Conservation (phyloP, 305 asterid genomes). For the Fraxinus albicans region DNA sequence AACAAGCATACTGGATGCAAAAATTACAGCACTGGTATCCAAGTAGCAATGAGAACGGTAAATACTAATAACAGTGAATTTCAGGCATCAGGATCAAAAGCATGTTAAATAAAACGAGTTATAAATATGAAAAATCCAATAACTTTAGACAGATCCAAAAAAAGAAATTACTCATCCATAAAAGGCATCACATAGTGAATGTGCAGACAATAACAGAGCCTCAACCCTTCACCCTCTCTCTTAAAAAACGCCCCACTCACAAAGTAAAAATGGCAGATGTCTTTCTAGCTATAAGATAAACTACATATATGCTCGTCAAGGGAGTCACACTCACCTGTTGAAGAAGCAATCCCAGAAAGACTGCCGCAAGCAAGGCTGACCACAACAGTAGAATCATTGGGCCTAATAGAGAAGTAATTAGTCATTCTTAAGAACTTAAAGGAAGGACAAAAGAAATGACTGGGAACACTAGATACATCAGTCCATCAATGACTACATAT, state of each 20-base stretch:
- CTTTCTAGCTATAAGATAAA: neutral
- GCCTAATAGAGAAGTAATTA: conserved; percentile 48
- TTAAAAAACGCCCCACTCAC: neutral
- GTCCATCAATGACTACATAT: conserved; percentile 1
- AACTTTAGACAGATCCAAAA: neutral
- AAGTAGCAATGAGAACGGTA: neutral
- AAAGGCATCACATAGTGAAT: neutral
- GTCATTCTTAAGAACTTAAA: neutral
- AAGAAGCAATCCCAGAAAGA: conserved; percentile 94
- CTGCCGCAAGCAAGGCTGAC: conserved; percentile 96
- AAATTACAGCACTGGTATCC: neutral
- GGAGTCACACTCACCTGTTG: conserved; percentile 58
- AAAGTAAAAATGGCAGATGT: neutral
- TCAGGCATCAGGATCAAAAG: neutral
- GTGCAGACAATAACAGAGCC: neutral
- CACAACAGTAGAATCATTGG: conserved; percentile 66
- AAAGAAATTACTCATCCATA: neutral
- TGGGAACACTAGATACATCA: neutral
- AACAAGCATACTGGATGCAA: neutral
- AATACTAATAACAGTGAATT: neutral
- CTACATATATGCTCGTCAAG: neutral
- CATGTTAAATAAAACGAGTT: neutral
- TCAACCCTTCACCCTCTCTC: neutral
- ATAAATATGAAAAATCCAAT: neutral
- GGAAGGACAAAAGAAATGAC: neutral